A percentile compares a stretch with the other conserved stretches of the same genome.
Evolutionary conservation across 2,329 filamentous ascomycete genomes (phyloP).

Genomic region (Neofusicoccum kwambonambiense): DNA sequence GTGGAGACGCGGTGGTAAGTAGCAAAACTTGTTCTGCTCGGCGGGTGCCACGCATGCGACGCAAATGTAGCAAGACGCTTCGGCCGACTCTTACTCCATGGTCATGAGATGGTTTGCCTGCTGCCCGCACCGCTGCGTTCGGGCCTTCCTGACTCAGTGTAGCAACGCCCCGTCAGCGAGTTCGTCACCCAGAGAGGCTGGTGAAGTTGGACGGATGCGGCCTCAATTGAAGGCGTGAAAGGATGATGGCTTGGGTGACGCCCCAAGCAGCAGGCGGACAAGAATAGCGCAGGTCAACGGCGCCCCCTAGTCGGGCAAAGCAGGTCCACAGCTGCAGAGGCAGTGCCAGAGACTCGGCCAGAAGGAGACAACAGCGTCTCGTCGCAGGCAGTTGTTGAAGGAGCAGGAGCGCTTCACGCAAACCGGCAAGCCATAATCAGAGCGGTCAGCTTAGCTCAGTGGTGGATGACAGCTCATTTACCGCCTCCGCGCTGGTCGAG

Average conservation of each 20-base stretch:
- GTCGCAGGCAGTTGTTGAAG: too few species aligned
- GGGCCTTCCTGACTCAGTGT: conserved; percentile 9
- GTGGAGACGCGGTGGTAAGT: not conserved
- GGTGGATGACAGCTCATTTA: not conserved
- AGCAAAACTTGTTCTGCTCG: conserved; percentile 1
- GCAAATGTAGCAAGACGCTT: not conserved
- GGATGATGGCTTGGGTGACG: too few species aligned
- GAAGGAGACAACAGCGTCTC: too few species aligned
- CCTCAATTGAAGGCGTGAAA: not conserved
- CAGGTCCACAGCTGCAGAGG: too few species aligned
- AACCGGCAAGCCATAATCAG: not conserved
- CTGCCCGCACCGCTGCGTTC: not conserved
- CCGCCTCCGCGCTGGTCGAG: not conserved
- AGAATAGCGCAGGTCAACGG: too few species aligned
- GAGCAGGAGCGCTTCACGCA: too few species aligned
- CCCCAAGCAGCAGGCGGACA: not conserved
- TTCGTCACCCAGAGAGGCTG: conserved; percentile 5
- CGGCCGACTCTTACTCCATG: not conserved
- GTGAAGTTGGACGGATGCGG: not conserved
- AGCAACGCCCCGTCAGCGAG: not conserved
- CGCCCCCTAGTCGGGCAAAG: too few species aligned
- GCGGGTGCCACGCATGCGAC: not conserved
- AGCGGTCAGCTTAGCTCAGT: not conserved
- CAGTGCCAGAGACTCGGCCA: not conserved
- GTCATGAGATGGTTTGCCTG: not conserved